Evolutionary conservation across 768 basidiomycete genomes (phyloP).

Genomic region (Mrakia frigida): DNA sequence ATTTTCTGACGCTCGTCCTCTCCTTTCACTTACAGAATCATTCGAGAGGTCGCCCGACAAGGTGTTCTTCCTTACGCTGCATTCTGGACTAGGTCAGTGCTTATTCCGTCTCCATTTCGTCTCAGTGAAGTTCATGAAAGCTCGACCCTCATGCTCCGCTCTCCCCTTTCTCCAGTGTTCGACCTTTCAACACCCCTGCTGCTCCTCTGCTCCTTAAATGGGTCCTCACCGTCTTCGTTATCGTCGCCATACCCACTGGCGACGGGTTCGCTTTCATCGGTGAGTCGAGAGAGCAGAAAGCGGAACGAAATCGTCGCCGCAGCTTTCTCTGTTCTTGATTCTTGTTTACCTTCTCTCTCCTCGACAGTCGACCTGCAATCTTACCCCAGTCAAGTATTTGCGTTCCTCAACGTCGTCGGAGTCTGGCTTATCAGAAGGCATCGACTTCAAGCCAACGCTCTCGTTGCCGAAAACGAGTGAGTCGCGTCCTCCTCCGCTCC

Average conservation of each 20-base stretch:
- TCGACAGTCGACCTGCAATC: constrained; percentile 33
- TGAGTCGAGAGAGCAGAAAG: constrained; percentile 19
- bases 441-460: constrained; percentile 33
- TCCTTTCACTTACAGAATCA: constrained; percentile 43
- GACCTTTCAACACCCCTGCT: constrained; percentile 64
- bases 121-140: too few species aligned
- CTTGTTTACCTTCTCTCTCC: constrained; percentile 34
- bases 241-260: constrained; percentile 60
- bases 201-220: constrained; percentile 62
- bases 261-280: constrained; percentile 64
- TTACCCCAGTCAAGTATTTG: constrained; percentile 39
- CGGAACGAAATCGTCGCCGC: constrained; percentile 49
- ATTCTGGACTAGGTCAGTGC: constrained; percentile 51
- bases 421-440: constrained; percentile 43
- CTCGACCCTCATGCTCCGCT: too few species aligned
- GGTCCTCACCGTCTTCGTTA: constrained; percentile 54
- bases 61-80: constrained; percentile 55
- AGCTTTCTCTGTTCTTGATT: constrained; percentile 45
- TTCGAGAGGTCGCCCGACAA: constrained; percentile 55
- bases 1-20: too few species aligned
- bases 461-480: background rate
- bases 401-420: constrained; percentile 40
- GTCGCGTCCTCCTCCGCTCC: background rate
- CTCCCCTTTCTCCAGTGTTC: constrained; percentile 48
- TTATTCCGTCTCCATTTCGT: too few species aligned